Base-by-base conservation (phyloP, 2,329 filamentous ascomycete genomes). In the Xylaria sp. region DNA sequence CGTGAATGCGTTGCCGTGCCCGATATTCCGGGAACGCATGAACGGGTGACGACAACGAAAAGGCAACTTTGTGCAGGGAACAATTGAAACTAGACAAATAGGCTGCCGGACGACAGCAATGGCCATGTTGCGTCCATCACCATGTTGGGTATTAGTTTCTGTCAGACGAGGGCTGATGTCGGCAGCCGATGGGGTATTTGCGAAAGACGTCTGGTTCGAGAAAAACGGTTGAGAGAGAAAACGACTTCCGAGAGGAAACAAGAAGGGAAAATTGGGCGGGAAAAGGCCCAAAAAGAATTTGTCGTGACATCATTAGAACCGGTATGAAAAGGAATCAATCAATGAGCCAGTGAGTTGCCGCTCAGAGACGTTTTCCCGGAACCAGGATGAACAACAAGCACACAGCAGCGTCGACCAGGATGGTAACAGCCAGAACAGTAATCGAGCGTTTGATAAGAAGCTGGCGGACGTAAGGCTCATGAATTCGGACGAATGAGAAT, bases 311-410 rank as follows among this genome's bases (percentile, higher is more conserved):
- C 69, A 59, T 70, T 30, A 68, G 44, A 52, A 57, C 51, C 18
- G 58, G 30, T 48, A 10, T 50, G 18, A 5, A 30, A 30, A 30
- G 23, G 4, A 30, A 30, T 30, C 23, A 34, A 52, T 16, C 9
- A 42, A 46, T 30, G 35, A 37, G 50, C 8, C 13, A 16, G 10
- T 13, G 8, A 30, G 8, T 50, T 48, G 47, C 18, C 54, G 52
- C 62, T 77, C 72, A 94, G 50, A 95, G 80, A 62, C 89, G 81
- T 73, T 90, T 95, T 57, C 94, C 93, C 1, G 94, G 94, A 3
- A 99, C 94, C 60, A 99, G 87, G 67, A 97, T 92, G 78, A 99
- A 99, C 30, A 99, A 79, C 59, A 94, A 83, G 69, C 90, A 91
- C 11, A 97, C 77, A n/a, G 86, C 90, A 2, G 90, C 86, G 65